Percentiles rank a stretch among this genome's conserved stretches.
Conservation (phyloP, 2,329 filamentous ascomycete genomes). For the Trichophyton schoenleinii region DNA sequence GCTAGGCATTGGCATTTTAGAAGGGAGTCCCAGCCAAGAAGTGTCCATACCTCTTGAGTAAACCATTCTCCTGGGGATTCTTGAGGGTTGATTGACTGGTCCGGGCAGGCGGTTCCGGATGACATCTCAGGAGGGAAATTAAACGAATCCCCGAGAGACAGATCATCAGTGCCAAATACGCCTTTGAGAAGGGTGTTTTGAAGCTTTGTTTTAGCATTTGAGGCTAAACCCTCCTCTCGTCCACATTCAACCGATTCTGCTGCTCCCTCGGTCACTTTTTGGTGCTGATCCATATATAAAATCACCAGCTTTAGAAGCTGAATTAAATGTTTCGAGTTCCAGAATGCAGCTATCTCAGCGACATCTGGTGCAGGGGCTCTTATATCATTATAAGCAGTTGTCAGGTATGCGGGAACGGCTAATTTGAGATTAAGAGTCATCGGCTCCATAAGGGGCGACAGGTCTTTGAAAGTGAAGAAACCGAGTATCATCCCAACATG, state of each 20-base stretch:
- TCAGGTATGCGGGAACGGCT: slow-evolving; percentile 21
- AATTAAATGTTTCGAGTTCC: slow-evolving; percentile 28
- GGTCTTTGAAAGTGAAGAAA: slow-evolving; percentile 28
- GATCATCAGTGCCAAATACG: slow-evolving; percentile 28
- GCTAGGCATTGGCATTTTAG: background rate
- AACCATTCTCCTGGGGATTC: slow-evolving; percentile 39
- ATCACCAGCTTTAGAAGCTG: slow-evolving; percentile 23
- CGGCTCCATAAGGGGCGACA: slow-evolving; percentile 18
- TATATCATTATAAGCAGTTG: background rate
- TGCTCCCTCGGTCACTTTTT: background rate
- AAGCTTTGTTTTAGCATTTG: slow-evolving; percentile 19
- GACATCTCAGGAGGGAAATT: slow-evolving; percentile 10
- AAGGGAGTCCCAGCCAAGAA: slow-evolving; percentile 45
- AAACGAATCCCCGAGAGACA: slow-evolving; percentile 21
- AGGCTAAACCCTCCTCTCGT: slow-evolving; percentile 2
- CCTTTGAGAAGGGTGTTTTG: slow-evolving; percentile 33
- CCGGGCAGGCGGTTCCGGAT: background rate
- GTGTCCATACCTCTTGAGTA: slow-evolving; percentile 42
- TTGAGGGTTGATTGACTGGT: background rate
- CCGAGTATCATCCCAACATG: slow-evolving; percentile 31
- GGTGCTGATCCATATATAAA: slow-evolving; percentile 15
- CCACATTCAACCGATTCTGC: background rate
- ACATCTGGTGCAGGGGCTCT: slow-evolving; percentile 15
- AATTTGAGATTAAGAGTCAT: background rate
- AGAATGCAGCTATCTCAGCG: slow-evolving; percentile 17